Evolutionary conservation across 2,329 filamentous ascomycete species (phyloP), one percentile per base, ranked within the genome.

Genomic region (Camillea tinctor): DNA sequence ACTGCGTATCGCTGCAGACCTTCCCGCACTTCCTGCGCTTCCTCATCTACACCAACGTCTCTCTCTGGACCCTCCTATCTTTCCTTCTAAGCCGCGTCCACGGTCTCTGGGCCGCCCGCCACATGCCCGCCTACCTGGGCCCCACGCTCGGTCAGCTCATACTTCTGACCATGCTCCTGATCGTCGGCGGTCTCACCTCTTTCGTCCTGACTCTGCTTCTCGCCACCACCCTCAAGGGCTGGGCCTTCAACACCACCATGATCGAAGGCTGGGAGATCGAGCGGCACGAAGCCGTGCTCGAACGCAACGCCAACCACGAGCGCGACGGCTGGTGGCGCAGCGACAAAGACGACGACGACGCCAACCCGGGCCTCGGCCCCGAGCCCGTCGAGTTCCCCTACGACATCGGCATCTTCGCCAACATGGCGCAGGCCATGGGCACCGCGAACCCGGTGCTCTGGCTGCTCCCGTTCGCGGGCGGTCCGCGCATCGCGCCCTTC

Each of bases 1-100:
- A 93, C 76, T 96, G 92, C 77, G 90, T 95, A 56, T 93, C 90
- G 13, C 84, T 93, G 74, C 88, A 87, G 61, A 93, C 90, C 1
- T 91, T 93, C 69, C 91, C 92, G 7, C 88, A 94, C 76, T 95
- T 95, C 75, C 65, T 93, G 52, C 90, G 91, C 68, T 94, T 95
- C 77, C 80, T 95, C 50, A 72, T 86, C 64, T 93, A 87, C 72
- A 81, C 89, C 23, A 89, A 89, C 69, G 61, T 83, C 15, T 80
- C 88, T 1, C 86, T 92, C 66, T 87, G 87, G 76, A 74, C 76
- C 57, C 81, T 94, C 5, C 78, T 81, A 56, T 80, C 79, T 66
- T 81, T 90, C 51, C 76, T 93, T n/a, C 85, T 77, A 73, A 75
- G 77, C 15, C 86, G 90, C 58, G 79, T 85, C 62, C 72, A 77